phyloP scores from a whole-genome alignment of 1,284 basidiomycete species.

The Pseudozyma hubeiensis region DNA sequence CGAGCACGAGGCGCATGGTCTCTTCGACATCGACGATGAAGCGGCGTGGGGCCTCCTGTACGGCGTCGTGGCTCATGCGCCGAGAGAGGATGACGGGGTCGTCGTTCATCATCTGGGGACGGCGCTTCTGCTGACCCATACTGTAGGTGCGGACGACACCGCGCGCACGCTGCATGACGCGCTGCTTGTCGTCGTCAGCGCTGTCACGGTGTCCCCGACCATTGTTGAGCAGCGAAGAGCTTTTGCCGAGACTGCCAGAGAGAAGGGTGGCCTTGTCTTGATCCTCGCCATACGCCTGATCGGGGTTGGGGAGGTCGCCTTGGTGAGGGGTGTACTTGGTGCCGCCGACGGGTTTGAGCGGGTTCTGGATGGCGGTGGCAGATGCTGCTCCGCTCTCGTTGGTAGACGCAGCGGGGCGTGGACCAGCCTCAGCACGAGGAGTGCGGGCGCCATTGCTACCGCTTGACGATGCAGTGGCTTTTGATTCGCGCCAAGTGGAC shows the following conservation, averaged over 20 bases:
- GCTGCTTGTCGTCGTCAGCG: conserved; percentile 32
- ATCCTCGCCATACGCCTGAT: conserved; percentile 43
- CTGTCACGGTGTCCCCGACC: conserved; percentile 1
- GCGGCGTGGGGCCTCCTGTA: conserved; percentile 69
- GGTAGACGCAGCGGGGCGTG: conserved; percentile 5
- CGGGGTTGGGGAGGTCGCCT: conserved; percentile 33
- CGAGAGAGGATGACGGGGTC: conserved; percentile 63
- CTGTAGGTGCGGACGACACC: conserved; percentile 65
- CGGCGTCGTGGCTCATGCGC: conserved; percentile 68
- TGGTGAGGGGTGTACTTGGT: conserved; percentile 29
- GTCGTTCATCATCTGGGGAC: conserved; percentile 60
- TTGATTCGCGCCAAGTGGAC: conserved; percentile 10
- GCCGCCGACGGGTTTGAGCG: conserved; percentile 22
- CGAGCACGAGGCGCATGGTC: conserved; percentile 93
- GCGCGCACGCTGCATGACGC: conserved; percentile 39
- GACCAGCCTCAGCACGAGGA: conserved; percentile 28
- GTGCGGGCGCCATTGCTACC: conserved; percentile 38
- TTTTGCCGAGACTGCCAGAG: conserved; percentile 25
- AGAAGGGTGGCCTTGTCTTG: conserved; percentile 45
- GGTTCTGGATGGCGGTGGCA: conserved; percentile 7
- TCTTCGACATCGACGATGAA: conserved; percentile 99
- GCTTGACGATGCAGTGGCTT: conserved; percentile 10
- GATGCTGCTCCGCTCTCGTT: conserved; percentile 1
- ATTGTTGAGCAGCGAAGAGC: conserved; percentile 21
- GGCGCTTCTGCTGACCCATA: conserved; percentile 65